Evolutionary conservation across 164 flowering plant species (phyloP), one percentile per base, ranked within the genome.

Genomic region (Vitis rupestris): DNA sequence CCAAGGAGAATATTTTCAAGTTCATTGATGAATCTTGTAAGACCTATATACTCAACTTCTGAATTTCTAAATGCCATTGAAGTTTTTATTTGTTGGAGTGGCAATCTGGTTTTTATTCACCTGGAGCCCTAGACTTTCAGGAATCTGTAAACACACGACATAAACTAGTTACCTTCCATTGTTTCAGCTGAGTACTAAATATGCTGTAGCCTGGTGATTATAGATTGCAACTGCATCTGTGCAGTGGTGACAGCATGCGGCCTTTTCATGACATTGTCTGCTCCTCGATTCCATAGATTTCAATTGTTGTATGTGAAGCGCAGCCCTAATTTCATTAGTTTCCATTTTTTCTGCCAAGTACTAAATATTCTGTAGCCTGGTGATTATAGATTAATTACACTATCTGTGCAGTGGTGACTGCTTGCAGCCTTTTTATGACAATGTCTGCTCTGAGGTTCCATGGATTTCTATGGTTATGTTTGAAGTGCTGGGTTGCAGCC

Each of bases 1-100:
- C 88, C 55, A 81, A 81, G 73, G 93, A 86, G 51, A 79, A 79
- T 70, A 69, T 78, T 31, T 81, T 78, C 67, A 64, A 30, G 30
- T 76, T 80, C 52, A 50, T 82, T 59, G 90, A 88, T 64, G 84
- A 87, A 77, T 74, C 85, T 16, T 65, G 98, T 94, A 84, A 80
- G 90, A 63, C 60, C 30, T 48, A 31, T 54, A 19, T 54, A 8
- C 50, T 57, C 50, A 59, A 59, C 1, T 37, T 49, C 2, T 15
- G 44, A 59, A 9, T 58, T n/a, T 15, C 51, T 61, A 2, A 17
- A 63, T n/a, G 15, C 47, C 14, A 4, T 59, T 10, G 17, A 19
- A 16, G 50, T 30, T 16, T 10, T 55, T 29, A 13, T 31, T 31
- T 31, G 5, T 1, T 9, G 8, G 9, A 50, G 3, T 4, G 9